Percentiles rank a stretch among this genome's conserved stretches.
Conservation (phyloP, 2,329 filamentous ascomycete species). For the Xylaria sp. region DNA sequence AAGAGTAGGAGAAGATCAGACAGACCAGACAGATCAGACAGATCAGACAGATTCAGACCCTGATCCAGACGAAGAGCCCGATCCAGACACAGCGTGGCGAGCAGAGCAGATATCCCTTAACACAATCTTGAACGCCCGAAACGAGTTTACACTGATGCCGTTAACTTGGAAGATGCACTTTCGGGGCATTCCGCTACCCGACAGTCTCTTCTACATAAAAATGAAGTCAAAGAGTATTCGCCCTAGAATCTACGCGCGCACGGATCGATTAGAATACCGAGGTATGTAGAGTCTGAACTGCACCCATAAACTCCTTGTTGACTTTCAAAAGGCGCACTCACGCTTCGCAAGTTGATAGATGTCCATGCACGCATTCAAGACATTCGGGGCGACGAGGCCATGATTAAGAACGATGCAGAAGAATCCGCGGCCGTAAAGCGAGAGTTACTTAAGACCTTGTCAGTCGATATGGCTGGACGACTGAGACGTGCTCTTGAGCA, state of each 20-base stretch:
- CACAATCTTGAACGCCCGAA: conserved; percentile 37
- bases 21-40: conserved; percentile 13
- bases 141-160: conserved; percentile 41
- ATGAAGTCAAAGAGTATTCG: conserved; percentile 33
- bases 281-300: conserved; percentile 31
- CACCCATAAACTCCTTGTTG: conserved; percentile 1
- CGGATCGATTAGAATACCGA: conserved; percentile 37
- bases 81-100: conserved; percentile 34
- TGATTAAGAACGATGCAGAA: conserved; percentile 7
- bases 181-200: conserved; percentile 40
- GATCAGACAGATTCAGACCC: conserved; percentile 18
- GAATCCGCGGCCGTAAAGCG: conserved; percentile 4
- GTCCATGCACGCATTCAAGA: conserved; percentile 37
- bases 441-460: conserved; percentile 4
- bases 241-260: conserved; percentile 41
- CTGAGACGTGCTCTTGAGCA: conserved; percentile 30
- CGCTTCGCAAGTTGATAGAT: conserved; percentile 38
- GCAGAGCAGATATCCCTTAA: conserved; percentile 40
- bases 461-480: conserved; percentile 31
- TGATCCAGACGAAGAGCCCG: conserved; percentile 24
- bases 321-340: conserved; percentile 31
- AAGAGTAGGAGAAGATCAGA: no score
- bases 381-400: conserved; percentile 30
- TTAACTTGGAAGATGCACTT: conserved; percentile 42
- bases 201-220: conserved; percentile 40